phyloP scores from a whole-genome alignment of 768 basidiomycete genomes.

The Crassisporium funariophilum region DNA sequence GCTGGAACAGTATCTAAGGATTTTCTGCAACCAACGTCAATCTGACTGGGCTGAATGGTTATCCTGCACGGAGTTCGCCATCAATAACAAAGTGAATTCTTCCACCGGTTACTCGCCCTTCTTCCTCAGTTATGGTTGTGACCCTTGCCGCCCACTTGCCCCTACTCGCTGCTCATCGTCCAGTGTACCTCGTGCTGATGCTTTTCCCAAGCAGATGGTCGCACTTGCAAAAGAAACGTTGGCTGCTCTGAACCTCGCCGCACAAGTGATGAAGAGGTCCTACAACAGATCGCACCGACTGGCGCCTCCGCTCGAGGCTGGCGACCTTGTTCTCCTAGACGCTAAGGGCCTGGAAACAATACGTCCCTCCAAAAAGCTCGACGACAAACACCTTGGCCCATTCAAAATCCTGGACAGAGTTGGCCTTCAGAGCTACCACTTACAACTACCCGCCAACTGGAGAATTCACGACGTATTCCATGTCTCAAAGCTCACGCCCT shows the following conservation, averaged over 20 bases:
- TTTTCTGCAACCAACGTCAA: too few relatives aligned
- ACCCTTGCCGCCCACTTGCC: slow-evolving; percentile 25
- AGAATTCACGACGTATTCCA: slow-evolving; percentile 18
- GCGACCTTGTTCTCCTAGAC: slow-evolving; percentile 26
- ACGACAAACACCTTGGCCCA: slow-evolving; percentile 24
- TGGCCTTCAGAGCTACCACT: slow-evolving; percentile 14
- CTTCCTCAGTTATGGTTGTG: slow-evolving; percentile 30
- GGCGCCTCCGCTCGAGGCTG: slow-evolving; percentile 12
- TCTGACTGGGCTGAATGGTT: too few relatives aligned
- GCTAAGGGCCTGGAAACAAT: slow-evolving; percentile 15
- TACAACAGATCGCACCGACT: not conserved
- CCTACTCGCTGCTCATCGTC: slow-evolving; percentile 8
- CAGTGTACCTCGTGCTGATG: slow-evolving; percentile 14
- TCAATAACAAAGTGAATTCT: slow-evolving; percentile 28
- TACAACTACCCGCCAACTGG: slow-evolving; percentile 22
- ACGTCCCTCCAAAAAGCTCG: slow-evolving; percentile 20
- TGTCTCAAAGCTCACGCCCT: slow-evolving; percentile 8
- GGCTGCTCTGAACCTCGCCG: too few relatives aligned
- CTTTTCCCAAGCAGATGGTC: slow-evolving; percentile 23
- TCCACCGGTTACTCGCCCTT: slow-evolving; percentile 32
- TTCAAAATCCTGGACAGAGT: slow-evolving; percentile 24
- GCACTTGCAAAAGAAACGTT: slow-evolving; percentile 18
- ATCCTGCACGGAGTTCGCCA: slow-evolving; percentile 35
- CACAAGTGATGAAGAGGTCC: slow-evolving; percentile 18
- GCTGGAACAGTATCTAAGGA: too few relatives aligned